A percentile compares a stretch with the other conserved stretches of the same genome.
phyloP scores from a whole-genome alignment of 129 eudicot genomes.

The Flaveria linearis region DNA sequence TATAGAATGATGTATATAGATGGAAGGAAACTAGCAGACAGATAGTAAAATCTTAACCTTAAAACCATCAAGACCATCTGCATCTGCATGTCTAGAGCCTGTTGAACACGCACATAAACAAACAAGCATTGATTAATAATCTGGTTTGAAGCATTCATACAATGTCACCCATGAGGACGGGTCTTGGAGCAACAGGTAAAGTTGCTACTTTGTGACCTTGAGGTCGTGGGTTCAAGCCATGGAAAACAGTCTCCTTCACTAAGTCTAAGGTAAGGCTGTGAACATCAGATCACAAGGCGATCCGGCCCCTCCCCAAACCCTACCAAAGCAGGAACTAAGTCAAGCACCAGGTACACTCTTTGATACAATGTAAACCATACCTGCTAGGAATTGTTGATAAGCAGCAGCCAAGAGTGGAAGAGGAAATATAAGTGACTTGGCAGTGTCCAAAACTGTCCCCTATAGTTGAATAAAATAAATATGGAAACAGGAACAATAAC shows the following conservation, averaged over 20 bases:
- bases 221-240: too few relatives aligned
- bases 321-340: too few relatives aligned
- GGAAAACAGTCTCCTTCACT: too few relatives aligned
- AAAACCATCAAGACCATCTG: slow-evolving; percentile 52
- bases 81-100: slow-evolving; percentile 60
- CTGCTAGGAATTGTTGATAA: slow-evolving; percentile 90
- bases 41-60: slow-evolving; percentile 44
- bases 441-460: slow-evolving; percentile 76
- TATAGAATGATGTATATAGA: background rate
- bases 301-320: too few relatives aligned
- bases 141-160: slow-evolving; percentile 7
- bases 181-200: too few relatives aligned
- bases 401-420: slow-evolving; percentile 90
- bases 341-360: too few relatives aligned
- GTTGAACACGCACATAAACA: slow-evolving; percentile 30
- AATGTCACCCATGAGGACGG: slow-evolving; percentile 8
- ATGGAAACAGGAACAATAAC: background rate
- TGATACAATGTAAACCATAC: slow-evolving; percentile 35
- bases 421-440: slow-evolving; percentile 82
- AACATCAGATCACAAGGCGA: too few relatives aligned
- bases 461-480: slow-evolving; percentile 32
- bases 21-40: background rate
- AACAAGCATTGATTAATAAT: slow-evolving; percentile 23
- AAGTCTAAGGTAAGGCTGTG: too few relatives aligned
- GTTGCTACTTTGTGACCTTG: too few relatives aligned